A percentile compares a stretch with the other conserved stretches of the same genome.
phyloP scores from a whole-genome alignment of 73 alveolate species.

The Tetrahymena borealis region DNA sequence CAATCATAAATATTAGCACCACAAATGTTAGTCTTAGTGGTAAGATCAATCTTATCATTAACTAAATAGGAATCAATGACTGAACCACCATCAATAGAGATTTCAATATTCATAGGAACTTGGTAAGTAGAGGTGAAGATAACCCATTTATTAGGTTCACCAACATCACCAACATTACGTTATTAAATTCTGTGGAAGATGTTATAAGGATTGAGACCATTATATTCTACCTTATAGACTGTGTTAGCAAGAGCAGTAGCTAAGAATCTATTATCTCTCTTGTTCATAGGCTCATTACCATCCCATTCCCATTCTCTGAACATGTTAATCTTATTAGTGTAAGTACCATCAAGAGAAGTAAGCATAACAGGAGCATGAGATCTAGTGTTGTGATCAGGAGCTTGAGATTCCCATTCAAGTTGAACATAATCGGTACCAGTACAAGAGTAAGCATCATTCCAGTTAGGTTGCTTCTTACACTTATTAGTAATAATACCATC shows the following conservation, averaged over 20 bases:
- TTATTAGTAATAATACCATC: conserved; percentile 8
- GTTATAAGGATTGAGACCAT: conserved; percentile 23
- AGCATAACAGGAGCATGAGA: conserved; percentile 12
- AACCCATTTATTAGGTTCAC: not conserved
- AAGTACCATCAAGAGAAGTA: not conserved
- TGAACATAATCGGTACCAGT: not conserved
- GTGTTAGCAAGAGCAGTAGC: conserved; percentile 7
- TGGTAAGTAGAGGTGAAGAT: not conserved
- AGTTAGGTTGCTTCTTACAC: not conserved
- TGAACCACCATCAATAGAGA: not conserved
- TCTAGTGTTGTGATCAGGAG: conserved; percentile 34
- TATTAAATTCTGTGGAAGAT: not conserved
- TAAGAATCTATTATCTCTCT: conserved; percentile 23
- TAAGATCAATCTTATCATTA: not conserved
- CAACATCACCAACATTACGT: not conserved
- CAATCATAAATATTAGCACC: conserved; percentile 39
- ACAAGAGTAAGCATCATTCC: conserved; percentile 37
- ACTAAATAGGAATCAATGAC: not conserved
- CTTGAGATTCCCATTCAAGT: conserved; percentile 17
- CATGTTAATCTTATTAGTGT: conserved; percentile 3
- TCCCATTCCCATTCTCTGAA: conserved; percentile 42
- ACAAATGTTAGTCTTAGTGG: conserved; percentile 12
- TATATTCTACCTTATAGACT: not conserved
- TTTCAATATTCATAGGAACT: not conserved
- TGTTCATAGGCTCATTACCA: conserved; percentile 39